Percentiles rank a stretch among this genome's conserved stretches.
Evolutionary conservation across 106 monocot genomes (phyloP).

Genomic region (Vanilla planifolia): DNA sequence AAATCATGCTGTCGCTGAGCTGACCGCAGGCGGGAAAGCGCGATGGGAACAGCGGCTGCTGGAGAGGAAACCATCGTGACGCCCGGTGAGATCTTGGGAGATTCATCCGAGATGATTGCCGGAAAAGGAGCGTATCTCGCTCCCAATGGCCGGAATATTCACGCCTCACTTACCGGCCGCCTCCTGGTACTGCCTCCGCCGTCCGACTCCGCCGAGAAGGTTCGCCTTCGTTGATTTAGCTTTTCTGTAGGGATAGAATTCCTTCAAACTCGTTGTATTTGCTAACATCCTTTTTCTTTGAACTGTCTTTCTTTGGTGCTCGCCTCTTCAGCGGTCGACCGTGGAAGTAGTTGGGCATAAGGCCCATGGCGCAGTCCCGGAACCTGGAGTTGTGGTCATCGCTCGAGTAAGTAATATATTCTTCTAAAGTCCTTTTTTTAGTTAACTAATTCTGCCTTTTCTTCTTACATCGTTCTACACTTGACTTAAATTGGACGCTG

Average conservation of each 20-base stretch:
- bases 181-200: constrained; percentile 27
- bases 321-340: constrained; percentile 33
- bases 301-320: not conserved
- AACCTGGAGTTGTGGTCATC: constrained; percentile 60
- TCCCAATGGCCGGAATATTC: constrained; percentile 44
- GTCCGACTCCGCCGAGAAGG: constrained; percentile 48
- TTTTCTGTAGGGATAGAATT: constrained; percentile 8
- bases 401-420: constrained; percentile 41
- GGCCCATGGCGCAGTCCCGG: constrained; percentile 70
- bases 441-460: no score
- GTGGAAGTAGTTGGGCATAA: constrained; percentile 77
- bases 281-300: not conserved
- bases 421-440: not conserved
- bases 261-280: constrained; percentile 2
- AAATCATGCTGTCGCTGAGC: no score
- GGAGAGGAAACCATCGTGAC: constrained; percentile 35
- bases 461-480: no score
- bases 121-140: constrained; percentile 53
- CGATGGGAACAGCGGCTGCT: not conserved
- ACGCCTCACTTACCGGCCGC: constrained; percentile 52
- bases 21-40: no score
- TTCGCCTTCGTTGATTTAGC: constrained; percentile 5
- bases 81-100: constrained; percentile 59
- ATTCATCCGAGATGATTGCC: constrained; percentile 28
- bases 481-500: no score